A percentile compares a stretch with the other conserved stretches of the same genome.
Evolutionary conservation across 768 basidiomycete species (phyloP).

Genomic region (Pulveroboletus sp.): DNA sequence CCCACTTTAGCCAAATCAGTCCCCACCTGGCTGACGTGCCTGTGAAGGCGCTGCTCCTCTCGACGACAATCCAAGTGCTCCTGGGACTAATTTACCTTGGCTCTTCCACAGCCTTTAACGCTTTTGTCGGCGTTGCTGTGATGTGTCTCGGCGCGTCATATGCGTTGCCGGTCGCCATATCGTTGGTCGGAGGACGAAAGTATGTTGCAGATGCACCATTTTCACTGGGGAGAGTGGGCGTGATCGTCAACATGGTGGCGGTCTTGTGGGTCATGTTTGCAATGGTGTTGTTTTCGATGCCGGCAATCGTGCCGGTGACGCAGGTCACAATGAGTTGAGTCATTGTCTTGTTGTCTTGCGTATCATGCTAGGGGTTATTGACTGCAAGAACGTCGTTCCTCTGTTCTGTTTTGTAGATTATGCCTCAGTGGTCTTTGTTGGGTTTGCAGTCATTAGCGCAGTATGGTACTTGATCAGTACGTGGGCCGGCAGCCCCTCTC

Average conservation of each 20-base stretch:
- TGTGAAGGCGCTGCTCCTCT: constrained; percentile 58
- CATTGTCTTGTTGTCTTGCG: no score
- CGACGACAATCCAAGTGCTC: constrained; percentile 54
- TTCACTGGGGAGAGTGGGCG: constrained; percentile 44
- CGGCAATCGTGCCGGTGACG: constrained; percentile 56
- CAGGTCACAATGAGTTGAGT: constrained; percentile 43
- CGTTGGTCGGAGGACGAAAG: constrained; percentile 42
- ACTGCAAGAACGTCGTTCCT: no score
- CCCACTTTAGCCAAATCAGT: constrained; percentile 46
- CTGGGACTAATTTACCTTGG: constrained; percentile 65
- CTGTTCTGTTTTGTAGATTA: constrained; percentile 42
- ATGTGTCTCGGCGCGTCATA: constrained; percentile 67
- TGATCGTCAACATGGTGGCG: constrained; percentile 46
- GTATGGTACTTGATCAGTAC: constrained; percentile 59
- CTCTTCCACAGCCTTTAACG: constrained; percentile 62
- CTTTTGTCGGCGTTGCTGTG: constrained; percentile 64
- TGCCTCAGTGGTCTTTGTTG: constrained; percentile 65
- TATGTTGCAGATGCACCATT: constrained; percentile 51
- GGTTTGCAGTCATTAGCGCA: constrained; percentile 55
- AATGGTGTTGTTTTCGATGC: constrained; percentile 69
- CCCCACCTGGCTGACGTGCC: constrained; percentile 46
- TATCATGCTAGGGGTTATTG: no score
- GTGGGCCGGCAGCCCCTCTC: constrained; percentile 18
- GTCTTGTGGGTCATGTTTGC: constrained; percentile 61
- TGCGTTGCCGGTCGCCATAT: constrained; percentile 58